Base-by-base conservation (phyloP, 2,329 filamentous ascomycete genomes). In the Xylaria sp. region DNA sequence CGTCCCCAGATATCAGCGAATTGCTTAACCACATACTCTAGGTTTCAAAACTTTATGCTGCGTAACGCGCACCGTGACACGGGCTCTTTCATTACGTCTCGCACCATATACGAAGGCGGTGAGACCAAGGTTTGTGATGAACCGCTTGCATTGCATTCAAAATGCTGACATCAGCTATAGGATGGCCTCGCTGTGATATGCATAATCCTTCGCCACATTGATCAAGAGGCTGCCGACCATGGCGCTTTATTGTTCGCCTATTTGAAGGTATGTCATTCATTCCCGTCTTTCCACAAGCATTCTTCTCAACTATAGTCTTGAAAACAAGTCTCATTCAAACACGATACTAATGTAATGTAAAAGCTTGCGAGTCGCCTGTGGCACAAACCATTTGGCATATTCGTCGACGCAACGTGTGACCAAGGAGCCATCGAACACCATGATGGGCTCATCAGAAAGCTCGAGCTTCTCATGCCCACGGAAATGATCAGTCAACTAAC, bases 21-120 rank as follows among this genome's bases (percentile, higher is more conserved):
- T 71, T 87, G 81, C 20, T 89, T 90, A 4, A 87, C 88, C 0
- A 82, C 87, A 7, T 92, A 92, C 76, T 91, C 89, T 1, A 84
- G 89, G 28, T 92, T 92, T 72, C 90, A 92, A 72, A 88, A 91
- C 72, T 92, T 92, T 74, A 92, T 92, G 90, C 84, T 92, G 55
- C 86, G 87, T 20, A 91, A 92, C 76, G 90, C 90, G 1, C 90
- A 90, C 72, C 85, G 88, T 46, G 88, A 87, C 72, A 88, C 87
- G 0, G 90, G 91, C 73, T 90, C 89, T 2, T 88, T 90, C 67
- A 79, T 90, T 25, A 90, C 89, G 2, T 87, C 88, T 28, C 84
- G 89, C 25, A 89, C 90, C 31, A 88, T 92, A 13, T 92, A 92
- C 75, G 90, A 92, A 75, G 90, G 90, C 41, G 90, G 90, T 23